Evolutionary conservation across 2,329 filamentous ascomycete species (phyloP).

Genomic region (Epichloe gansuensis): DNA sequence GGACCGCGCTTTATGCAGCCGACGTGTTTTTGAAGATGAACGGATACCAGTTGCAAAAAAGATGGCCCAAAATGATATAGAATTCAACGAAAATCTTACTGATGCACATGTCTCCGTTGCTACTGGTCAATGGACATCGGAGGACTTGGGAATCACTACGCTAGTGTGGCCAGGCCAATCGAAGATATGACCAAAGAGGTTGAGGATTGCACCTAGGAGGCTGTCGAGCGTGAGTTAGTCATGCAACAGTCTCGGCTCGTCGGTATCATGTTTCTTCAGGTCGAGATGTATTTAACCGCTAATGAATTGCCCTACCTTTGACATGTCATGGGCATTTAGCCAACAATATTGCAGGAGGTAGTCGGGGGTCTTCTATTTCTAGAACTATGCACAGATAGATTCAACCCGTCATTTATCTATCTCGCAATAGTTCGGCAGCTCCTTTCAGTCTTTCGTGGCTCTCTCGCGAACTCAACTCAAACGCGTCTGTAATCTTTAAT

Average conservation of each 20-base stretch:
- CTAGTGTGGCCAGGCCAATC: constrained; percentile 5
- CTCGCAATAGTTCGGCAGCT: constrained; percentile 3
- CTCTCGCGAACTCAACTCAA: constrained; percentile 5
- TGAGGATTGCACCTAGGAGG: background rate
- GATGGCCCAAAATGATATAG: background rate
- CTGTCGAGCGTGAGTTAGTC: background rate
- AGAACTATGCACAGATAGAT: too few species aligned
- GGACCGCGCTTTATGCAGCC: constrained; percentile 9
- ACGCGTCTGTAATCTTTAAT: constrained; percentile 1
- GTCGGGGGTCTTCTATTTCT: too few species aligned
- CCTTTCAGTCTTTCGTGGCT: constrained; percentile 7
- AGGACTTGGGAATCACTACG: constrained; percentile 9
- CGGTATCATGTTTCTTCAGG: background rate
- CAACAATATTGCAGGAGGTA: too few species aligned
- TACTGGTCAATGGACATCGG: constrained; percentile 10
- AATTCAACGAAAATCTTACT: constrained; percentile 4
- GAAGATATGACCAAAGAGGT: constrained; percentile 1
- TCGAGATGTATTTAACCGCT: background rate
- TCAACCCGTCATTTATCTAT: constrained; percentile 3
- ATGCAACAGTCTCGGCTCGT: background rate
- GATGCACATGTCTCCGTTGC: constrained; percentile 10
- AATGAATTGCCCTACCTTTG: background rate
- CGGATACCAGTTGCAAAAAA: constrained; percentile 7
- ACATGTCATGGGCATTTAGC: background rate
- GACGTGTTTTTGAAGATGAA: constrained; percentile 12